phyloP scores from a whole-genome alignment of 805 yeast genomes.

The Kuraishia floccosa region DNA sequence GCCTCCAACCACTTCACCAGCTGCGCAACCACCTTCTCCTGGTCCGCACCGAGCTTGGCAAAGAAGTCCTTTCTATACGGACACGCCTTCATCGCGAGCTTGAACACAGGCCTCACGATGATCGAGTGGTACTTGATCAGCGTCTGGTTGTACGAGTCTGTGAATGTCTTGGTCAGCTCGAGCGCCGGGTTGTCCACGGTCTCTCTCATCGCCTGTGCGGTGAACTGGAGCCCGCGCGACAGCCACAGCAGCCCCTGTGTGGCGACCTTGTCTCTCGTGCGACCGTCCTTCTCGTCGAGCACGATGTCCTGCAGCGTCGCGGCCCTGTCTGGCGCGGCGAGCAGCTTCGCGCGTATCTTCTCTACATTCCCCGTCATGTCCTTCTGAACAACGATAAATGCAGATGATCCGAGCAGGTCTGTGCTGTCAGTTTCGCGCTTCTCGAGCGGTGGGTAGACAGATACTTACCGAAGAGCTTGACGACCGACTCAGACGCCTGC shows the following conservation, averaged over 20 bases:
- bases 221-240: slow-evolving; percentile 75
- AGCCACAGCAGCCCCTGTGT: slow-evolving; percentile 90
- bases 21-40: slow-evolving; percentile 53
- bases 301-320: slow-evolving; percentile 72
- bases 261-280: slow-evolving; percentile 60
- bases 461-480: slow-evolving; percentile 58
- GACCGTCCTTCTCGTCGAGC: slow-evolving; percentile 54
- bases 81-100: slow-evolving; percentile 91
- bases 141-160: slow-evolving; percentile 76
- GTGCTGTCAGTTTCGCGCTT: neutral
- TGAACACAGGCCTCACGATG: slow-evolving; percentile 77
- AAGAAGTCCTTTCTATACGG: slow-evolving; percentile 85
- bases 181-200: slow-evolving; percentile 49
- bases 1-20: slow-evolving; percentile 66
- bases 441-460: neutral
- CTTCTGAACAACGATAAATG: slow-evolving; percentile 74
- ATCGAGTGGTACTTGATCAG: slow-evolving; percentile 73
- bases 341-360: slow-evolving; percentile 58
- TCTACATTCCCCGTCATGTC: slow-evolving; percentile 83
- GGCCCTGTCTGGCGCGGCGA: slow-evolving; percentile 51
- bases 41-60: slow-evolving; percentile 69
- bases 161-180: slow-evolving; percentile 70
- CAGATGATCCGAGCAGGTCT: slow-evolving; percentile 74
- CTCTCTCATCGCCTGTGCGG: slow-evolving; percentile 83
- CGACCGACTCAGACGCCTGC: slow-evolving; percentile 76